These are phyloP conservation scores for Aspergillus ellipticus DNA, from an alignment of 495 filamentous ascomycete species.

Conservation along the genomic window DNA sequence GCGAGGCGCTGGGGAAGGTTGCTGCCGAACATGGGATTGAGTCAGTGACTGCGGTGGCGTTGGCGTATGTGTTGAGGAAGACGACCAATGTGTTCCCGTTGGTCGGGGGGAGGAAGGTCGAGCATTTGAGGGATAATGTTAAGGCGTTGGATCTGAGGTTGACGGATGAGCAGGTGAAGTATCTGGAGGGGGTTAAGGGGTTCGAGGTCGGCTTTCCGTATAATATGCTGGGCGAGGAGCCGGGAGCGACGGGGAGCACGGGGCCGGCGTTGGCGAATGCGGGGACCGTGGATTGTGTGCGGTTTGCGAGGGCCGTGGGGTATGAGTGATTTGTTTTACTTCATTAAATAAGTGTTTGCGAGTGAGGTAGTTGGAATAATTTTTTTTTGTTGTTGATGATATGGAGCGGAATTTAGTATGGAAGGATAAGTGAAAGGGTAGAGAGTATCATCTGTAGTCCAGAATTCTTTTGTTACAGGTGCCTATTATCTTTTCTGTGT, in stretches of 20 bases:
- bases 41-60: slow-evolving; percentile 54
- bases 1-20: slow-evolving; percentile 47
- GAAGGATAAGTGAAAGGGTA: too few species aligned
- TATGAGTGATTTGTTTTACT: slow-evolving; percentile 19
- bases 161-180: slow-evolving; percentile 51
- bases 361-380: too few species aligned
- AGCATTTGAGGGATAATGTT: slow-evolving; percentile 62
- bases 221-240: slow-evolving; percentile 27
- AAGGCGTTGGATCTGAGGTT: slow-evolving; percentile 52
- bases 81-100: slow-evolving; percentile 74
- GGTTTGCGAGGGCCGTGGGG: slow-evolving; percentile 26
- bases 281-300: slow-evolving; percentile 46
- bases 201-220: slow-evolving; percentile 54
- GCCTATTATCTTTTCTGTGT: too few species aligned
- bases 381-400: too few species aligned
- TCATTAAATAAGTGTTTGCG: too few species aligned
- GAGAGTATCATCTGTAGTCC: too few species aligned
- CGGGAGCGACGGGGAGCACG: slow-evolving; percentile 27
- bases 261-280: slow-evolving; percentile 34
- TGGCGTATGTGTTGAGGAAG: slow-evolving; percentile 73
- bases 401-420: too few species aligned
- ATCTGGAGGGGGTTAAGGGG: slow-evolving; percentile 45
- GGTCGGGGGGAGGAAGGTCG: slow-evolving; percentile 61
- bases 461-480: too few species aligned
- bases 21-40: slow-evolving; percentile 45